Evolutionary conservation across 805 yeast genomes (phyloP).

Genomic region (Scheffersomyces ergatensis): DNA sequence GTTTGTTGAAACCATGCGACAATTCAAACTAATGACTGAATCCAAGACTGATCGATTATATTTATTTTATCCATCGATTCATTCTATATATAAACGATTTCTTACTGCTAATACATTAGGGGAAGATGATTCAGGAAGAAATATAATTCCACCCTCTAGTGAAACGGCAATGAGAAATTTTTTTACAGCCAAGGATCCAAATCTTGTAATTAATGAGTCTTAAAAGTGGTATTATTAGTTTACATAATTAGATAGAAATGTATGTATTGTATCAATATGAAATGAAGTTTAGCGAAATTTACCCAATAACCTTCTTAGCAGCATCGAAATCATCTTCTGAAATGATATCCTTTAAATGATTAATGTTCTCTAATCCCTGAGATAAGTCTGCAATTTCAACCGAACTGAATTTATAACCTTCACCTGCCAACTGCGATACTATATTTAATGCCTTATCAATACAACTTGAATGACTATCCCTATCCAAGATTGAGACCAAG

Average conservation of each 20-base stretch:
- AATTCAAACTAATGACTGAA: constrained; percentile 57
- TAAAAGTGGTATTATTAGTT: neutral
- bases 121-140: constrained; percentile 40
- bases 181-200: constrained; percentile 51
- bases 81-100: constrained; percentile 25
- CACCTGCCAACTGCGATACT: constrained; percentile 42
- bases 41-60: constrained; percentile 46
- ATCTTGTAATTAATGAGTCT: constrained; percentile 27
- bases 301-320: constrained; percentile 42
- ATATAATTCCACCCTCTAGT: constrained; percentile 48
- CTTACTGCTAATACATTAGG: constrained; percentile 31
- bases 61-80: constrained; percentile 39
- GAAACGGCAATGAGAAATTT: constrained; percentile 47
- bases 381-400: constrained; percentile 39
- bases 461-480: constrained; percentile 44
- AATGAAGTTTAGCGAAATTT: neutral
- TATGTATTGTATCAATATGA: neutral
- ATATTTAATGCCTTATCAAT: constrained; percentile 58
- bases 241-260: neutral
- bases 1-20: constrained; percentile 48
- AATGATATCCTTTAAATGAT: constrained; percentile 44
- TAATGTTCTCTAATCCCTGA: constrained; percentile 35
- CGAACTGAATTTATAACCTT: constrained; percentile 43
- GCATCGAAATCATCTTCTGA: constrained; percentile 53
- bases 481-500: constrained; percentile 27